Conservation (phyloP, 2,329 filamentous ascomycete species). For the Aspergillus sp. region DNA sequence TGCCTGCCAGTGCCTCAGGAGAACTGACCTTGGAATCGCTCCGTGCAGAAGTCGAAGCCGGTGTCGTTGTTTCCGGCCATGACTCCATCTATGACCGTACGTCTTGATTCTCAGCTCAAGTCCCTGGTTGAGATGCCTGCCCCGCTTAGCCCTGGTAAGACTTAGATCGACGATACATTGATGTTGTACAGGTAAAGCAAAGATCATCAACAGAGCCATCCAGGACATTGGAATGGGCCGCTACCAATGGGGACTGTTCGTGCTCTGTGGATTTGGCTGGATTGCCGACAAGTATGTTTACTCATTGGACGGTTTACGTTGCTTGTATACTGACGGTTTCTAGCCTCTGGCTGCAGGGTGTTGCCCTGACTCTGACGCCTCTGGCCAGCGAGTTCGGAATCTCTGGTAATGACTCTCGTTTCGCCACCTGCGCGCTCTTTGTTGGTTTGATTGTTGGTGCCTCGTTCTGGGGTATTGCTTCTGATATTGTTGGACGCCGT, state of each 20-base stretch:
- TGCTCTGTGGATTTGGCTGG: constrained; percentile 82
- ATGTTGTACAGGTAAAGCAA: constrained; percentile 61
- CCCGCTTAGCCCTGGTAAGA: not conserved
- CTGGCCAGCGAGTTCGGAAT: constrained; percentile 73
- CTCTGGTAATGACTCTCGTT: constrained; percentile 68
- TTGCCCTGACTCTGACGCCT: constrained; percentile 74
- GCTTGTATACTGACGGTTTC: not conserved
- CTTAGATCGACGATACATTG: too few species aligned
- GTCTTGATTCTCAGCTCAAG: constrained; percentile 32
- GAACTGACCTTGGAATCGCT: constrained; percentile 67
- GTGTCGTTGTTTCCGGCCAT: constrained; percentile 54
- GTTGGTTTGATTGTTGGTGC: constrained; percentile 75
- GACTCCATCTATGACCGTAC: constrained; percentile 75
- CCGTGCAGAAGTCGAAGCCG: constrained; percentile 65
- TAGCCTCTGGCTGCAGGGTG: constrained; percentile 77
- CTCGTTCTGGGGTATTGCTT: constrained; percentile 76
- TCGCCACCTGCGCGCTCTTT: constrained; percentile 77
- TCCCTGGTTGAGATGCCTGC: not conserved
- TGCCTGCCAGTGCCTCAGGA: not conserved
- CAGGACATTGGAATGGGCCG: constrained; percentile 85
- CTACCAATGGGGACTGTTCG: constrained; percentile 83
- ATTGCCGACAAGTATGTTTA: constrained; percentile 73
- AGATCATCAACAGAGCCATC: constrained; percentile 80
- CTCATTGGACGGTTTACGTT: not conserved
- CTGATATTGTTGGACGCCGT: constrained; percentile 75